Evolutionary conservation across 1,284 basidiomycete species (phyloP).

Genomic region (Cutaneotrichosporon spelunceum): DNA sequence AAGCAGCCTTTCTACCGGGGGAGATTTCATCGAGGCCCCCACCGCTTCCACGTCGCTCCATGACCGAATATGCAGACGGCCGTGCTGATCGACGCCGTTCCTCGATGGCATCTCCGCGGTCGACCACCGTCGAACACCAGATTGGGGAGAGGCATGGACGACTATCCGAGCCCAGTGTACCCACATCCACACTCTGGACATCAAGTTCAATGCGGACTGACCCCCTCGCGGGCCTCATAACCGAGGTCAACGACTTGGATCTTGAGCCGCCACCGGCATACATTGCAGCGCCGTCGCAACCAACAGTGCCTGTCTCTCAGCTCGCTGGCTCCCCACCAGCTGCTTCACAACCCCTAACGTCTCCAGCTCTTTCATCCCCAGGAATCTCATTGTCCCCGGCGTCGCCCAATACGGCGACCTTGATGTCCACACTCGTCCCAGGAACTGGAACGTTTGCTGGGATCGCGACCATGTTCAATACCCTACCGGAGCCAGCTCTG

Average conservation of each 20-base stretch:
- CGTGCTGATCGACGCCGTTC: neutral
- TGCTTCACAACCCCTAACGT: neutral
- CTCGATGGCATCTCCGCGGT: neutral
- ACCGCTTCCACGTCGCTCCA: neutral
- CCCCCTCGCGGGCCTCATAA: neutral
- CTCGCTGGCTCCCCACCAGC: neutral
- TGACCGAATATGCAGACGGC: neutral
- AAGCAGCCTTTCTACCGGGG: neutral
- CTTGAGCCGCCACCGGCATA: conserved; percentile 4
- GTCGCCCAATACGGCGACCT: neutral
- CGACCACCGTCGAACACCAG: neutral
- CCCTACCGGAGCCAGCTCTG: neutral
- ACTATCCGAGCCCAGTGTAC: neutral
- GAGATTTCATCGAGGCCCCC: neutral
- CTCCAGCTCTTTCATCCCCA: neutral
- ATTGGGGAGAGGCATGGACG: neutral
- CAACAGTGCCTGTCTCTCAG: neutral
- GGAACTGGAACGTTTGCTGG: neutral
- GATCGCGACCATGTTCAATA: neutral
- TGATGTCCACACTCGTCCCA: neutral
- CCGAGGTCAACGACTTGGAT: neutral
- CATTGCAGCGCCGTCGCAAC: neutral
- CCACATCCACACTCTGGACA: neutral
- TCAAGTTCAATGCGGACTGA: neutral
- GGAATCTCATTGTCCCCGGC: neutral